Conservation (phyloP, 2,329 filamentous ascomycete genomes). For the Tricladium varicosporioides region DNA sequence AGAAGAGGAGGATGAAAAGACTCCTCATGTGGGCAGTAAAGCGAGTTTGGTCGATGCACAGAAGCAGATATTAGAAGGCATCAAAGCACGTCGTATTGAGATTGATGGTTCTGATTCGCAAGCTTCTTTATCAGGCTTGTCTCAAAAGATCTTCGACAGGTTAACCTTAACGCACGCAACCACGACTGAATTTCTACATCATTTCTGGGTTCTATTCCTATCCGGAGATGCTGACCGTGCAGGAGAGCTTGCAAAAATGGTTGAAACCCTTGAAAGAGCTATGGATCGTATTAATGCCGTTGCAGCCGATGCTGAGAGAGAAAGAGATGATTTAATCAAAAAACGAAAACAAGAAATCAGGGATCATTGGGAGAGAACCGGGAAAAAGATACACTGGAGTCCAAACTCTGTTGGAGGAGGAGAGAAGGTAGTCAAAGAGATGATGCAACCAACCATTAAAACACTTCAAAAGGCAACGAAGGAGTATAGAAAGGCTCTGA, state of each 20-base stretch:
- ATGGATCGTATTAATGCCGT: conserved; percentile 77
- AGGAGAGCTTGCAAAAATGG: conserved; percentile 75
- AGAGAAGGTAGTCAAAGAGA: conserved; percentile 67
- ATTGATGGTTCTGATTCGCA: conserved; percentile 44
- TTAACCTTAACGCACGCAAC: conserved; percentile 83
- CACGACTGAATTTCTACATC: conserved; percentile 91
- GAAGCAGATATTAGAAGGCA: conserved; percentile 62
- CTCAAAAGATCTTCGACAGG: conserved; percentile 54
- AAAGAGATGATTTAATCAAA: conserved; percentile 65
- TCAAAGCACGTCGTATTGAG: conserved; percentile 60
- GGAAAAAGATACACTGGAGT: conserved; percentile 70
- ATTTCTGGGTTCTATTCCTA: conserved; percentile 92
- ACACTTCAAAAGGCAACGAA: conserved; percentile 68
- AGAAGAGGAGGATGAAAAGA: conserved; percentile 54
- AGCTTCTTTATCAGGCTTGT: conserved; percentile 40
- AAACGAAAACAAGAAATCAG: conserved; percentile 68
- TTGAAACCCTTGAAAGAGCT: conserved; percentile 77
- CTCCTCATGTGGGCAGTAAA: conserved; percentile 66
- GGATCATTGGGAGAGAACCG: conserved; percentile 68
- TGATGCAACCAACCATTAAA: conserved; percentile 72
- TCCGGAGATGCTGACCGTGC: conserved; percentile 83
- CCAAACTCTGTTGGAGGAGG: conserved; percentile 71
- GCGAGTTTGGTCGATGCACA: conserved; percentile 63
- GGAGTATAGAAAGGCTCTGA: conserved; percentile 70
- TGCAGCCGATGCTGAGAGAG: conserved; percentile 74